Conservation (phyloP, 306 rosid genomes). For the Cicer chorassanicum region DNA sequence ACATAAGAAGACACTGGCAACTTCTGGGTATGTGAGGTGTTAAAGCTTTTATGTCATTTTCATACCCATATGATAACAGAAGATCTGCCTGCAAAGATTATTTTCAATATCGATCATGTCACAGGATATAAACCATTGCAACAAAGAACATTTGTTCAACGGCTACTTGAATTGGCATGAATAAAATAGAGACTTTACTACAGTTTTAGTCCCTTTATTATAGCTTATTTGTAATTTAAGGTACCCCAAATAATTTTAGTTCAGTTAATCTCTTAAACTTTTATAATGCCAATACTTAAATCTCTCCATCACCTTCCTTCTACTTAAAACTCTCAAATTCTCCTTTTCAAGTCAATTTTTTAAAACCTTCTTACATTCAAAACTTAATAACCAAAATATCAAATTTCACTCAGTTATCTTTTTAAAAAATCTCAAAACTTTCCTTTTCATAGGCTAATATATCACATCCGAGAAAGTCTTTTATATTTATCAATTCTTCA, state of each 20-base stretch:
- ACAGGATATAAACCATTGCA: slow-evolving; percentile 9
- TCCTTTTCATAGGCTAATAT: too few relatives aligned
- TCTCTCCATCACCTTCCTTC: slow-evolving; percentile 5
- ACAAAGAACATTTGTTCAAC: slow-evolving; percentile 2
- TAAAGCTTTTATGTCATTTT: slow-evolving; percentile 83
- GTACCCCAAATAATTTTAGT: background rate
- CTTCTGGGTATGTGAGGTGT: slow-evolving; percentile 78
- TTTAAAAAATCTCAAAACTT: background rate
- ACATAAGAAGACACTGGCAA: slow-evolving; percentile 97
- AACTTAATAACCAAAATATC: background rate
- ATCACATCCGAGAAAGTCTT: too few relatives aligned
- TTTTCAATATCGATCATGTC: slow-evolving; percentile 30
- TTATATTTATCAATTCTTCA: background rate
- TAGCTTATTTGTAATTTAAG: background rate
- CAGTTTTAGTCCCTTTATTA: background rate
- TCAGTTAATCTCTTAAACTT: background rate
- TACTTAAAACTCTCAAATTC: background rate
- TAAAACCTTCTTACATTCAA: background rate
- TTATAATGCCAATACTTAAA: background rate
- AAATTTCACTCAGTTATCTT: background rate
- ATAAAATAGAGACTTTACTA: slow-evolving; percentile 10
- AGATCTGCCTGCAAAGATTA: slow-evolving; percentile 89
- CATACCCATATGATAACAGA: slow-evolving; percentile 87
- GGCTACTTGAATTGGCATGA: background rate
- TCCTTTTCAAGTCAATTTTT: background rate